These are phyloP conservation scores for Suhomyces maxii DNA, from an alignment of 1,139 yeast species.

Conservation along the genomic window DNA sequence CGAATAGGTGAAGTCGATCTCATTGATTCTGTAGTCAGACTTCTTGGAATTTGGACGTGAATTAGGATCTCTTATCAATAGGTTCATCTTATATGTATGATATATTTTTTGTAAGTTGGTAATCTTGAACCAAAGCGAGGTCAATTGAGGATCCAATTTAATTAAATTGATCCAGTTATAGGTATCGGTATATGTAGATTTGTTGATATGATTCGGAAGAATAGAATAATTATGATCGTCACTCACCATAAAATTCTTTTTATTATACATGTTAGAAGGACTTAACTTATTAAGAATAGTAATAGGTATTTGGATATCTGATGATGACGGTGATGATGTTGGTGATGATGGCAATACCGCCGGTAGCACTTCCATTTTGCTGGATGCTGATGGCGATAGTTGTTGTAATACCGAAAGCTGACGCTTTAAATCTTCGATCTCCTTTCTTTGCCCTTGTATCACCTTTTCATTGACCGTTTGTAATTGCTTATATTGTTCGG, in stretches of 20 bases:
- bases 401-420: slow-evolving; percentile 32
- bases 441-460: slow-evolving; percentile 29
- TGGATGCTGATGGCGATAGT: slow-evolving; percentile 16
- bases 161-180: slow-evolving; percentile 45
- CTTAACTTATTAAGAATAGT: slow-evolving; percentile 23
- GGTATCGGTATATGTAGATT: slow-evolving; percentile 18
- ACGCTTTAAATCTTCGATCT: slow-evolving; percentile 38
- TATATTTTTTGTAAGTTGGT: slow-evolving; percentile 44
- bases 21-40: slow-evolving; percentile 17
- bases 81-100: slow-evolving; percentile 36
- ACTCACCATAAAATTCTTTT: slow-evolving; percentile 21
- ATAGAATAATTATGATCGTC: slow-evolving; percentile 20
- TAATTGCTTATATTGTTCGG: slow-evolving; percentile 24
- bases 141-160: slow-evolving; percentile 43
- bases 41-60: slow-evolving; percentile 10
- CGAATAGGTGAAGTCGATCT: slow-evolving; percentile 31
- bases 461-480: slow-evolving; percentile 24
- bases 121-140: slow-evolving; percentile 44
- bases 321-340: neutral
- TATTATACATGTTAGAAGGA: slow-evolving; percentile 13
- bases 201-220: slow-evolving; percentile 6
- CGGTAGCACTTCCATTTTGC: neutral
- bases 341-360: neutral
- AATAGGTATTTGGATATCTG: slow-evolving; percentile 9
- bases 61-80: slow-evolving; percentile 10